Evolutionary conservation across 768 basidiomycete species (phyloP), one percentile per base, ranked within the genome.

Genomic region (Cytidiella melzeri): DNA sequence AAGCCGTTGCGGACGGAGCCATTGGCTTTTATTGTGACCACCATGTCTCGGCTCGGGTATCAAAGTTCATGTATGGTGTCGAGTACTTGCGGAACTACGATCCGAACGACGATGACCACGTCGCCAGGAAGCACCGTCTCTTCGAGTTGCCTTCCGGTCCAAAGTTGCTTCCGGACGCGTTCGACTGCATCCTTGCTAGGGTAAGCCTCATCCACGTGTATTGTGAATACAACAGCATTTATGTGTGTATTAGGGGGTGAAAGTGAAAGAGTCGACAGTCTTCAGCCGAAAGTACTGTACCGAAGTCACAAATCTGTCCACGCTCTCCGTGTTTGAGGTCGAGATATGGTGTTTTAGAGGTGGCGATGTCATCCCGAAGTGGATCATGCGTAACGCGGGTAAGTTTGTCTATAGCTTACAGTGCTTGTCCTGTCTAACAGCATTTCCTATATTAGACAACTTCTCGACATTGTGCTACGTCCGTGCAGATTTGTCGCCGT

Each of bases 21-120:
- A 79, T 90, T 54, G 86, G 86, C 24, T 91, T 89, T 65, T 89
- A 87, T 65, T 85, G 83, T 55, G 87, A 89, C 58, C 88, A 89
- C 53, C 83, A 88, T 56, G 88, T 91, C 48, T 84, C 84, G 4
- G 84, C 87, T 20, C 78, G 87, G 39, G 80, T 88, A 70, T 84
- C 85, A 25, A 87, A 75, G 61, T 88, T 60, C 59, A 81, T 87
- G 79, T 91, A 89, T 59, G 87, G 87, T 13, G 87, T 89, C 41
- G 86, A 89, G 63, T 88, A 80, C 60, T 68, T 88, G 18, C 76
- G 86, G 15, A 80, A 84, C 51, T 79, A 77, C 57, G 77, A 90
- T 61, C 67, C 74, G 2, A 69, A 69, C 28, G 81, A 89, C 61
- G 73, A 74, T 5, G 86, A 87, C 39, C 87, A 89, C 57, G 64